phyloP scores from a whole-genome alignment of 1,139 yeast genomes.

The Suhomyces wounanorum region DNA sequence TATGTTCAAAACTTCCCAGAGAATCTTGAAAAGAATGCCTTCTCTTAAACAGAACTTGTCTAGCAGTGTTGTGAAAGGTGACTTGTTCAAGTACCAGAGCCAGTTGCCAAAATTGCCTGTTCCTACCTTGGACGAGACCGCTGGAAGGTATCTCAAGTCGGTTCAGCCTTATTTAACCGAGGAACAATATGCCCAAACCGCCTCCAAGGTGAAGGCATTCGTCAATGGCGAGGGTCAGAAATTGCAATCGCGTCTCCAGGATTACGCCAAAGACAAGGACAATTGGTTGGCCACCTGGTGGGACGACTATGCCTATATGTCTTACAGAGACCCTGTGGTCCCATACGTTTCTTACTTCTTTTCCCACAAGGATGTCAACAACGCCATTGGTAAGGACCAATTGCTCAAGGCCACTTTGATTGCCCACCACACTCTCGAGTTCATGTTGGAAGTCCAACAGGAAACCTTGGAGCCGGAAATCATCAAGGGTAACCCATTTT shows the following conservation, averaged over 20 bases:
- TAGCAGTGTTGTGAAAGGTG: slow-evolving; percentile 55
- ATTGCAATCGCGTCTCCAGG: slow-evolving; percentile 66
- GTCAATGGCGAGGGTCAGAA: slow-evolving; percentile 64
- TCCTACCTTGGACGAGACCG: slow-evolving; percentile 75
- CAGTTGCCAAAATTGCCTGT: slow-evolving; percentile 86
- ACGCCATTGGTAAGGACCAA: slow-evolving; percentile 65
- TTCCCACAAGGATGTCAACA: slow-evolving; percentile 69
- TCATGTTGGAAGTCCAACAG: slow-evolving; percentile 54
- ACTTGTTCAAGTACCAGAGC: slow-evolving; percentile 70
- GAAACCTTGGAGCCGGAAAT: slow-evolving; percentile 76
- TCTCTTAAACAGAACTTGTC: slow-evolving; percentile 25
- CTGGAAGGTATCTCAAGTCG: slow-evolving; percentile 66
- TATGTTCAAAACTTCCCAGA: slow-evolving; percentile 13
- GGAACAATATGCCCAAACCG: slow-evolving; percentile 57
- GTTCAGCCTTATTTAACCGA: slow-evolving; percentile 66
- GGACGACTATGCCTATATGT: slow-evolving; percentile 92
- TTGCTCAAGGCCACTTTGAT: slow-evolving; percentile 70
- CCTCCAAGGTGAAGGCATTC: slow-evolving; percentile 66
- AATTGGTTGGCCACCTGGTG: slow-evolving; percentile 94
- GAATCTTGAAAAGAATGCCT: slow-evolving; percentile 14
- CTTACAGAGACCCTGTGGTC: slow-evolving; percentile 89
- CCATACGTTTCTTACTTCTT: slow-evolving; percentile 93
- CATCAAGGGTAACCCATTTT: slow-evolving; percentile 77
- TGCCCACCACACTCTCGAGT: slow-evolving; percentile 57
- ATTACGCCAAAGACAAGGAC: slow-evolving; percentile 61